phyloP scores from a whole-genome alignment of 2,329 filamentous ascomycete species.

The Botrytis paeoniae region DNA sequence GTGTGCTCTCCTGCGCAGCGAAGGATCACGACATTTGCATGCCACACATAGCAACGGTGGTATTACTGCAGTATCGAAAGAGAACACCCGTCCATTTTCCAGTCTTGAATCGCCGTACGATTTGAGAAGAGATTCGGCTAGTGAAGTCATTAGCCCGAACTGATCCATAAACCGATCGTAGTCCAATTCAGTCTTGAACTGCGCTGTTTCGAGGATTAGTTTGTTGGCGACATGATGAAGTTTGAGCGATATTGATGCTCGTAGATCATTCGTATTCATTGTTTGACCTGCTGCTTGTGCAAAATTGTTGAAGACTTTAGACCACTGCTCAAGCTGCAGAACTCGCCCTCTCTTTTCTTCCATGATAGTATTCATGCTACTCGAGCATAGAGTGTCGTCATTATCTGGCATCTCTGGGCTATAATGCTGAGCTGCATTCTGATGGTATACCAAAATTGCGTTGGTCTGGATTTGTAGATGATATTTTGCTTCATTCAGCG shows the following conservation, averaged over 20 bases:
- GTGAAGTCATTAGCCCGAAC: slow-evolving; percentile 17
- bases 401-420: too few species aligned
- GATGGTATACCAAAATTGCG: slow-evolving; percentile 1
- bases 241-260: slow-evolving; percentile 11
- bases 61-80: slow-evolving; percentile 7
- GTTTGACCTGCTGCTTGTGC: not conserved
- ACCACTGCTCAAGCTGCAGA: slow-evolving; percentile 9
- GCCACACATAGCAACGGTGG: slow-evolving; percentile 8
- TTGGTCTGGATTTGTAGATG: slow-evolving; percentile 8
- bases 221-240: not conserved
- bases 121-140: slow-evolving; percentile 15
- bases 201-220: slow-evolving; percentile 10
- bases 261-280: slow-evolving; percentile 1
- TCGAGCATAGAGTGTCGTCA: not conserved
- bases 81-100: slow-evolving; percentile 3
- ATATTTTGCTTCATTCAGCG: slow-evolving; percentile 11
- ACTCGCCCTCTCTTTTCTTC: not conserved
- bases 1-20: slow-evolving; percentile 3
- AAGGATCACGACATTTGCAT: slow-evolving; percentile 16
- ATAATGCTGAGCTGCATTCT: not conserved
- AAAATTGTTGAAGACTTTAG: not conserved
- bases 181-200: slow-evolving; percentile 8
- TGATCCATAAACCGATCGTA: slow-evolving; percentile 14
- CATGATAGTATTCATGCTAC: not conserved
- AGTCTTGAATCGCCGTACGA: not conserved